Evolutionary conservation across 2,329 filamentous ascomycete genomes (phyloP), one percentile per base, ranked within the genome.

Genomic region (Phoma sp.): DNA sequence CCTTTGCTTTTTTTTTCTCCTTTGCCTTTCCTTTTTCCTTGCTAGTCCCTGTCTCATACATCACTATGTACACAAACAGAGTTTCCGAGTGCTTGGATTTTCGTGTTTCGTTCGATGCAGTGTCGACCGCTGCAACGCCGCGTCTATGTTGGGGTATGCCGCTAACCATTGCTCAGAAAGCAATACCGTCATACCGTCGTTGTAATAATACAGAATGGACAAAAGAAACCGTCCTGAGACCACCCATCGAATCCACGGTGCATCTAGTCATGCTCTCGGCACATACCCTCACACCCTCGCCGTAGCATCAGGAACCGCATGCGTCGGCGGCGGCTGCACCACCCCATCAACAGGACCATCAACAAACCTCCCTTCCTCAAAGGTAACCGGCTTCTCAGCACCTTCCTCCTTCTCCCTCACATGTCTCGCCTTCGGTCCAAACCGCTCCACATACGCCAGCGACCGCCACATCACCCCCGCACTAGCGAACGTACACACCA

Each of bases 401-500:
- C 33, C 58, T 29, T 62, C 57, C 14, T 54, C 67, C 39, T 43
- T 53, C 15, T 28, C 20, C 4, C 69, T 64, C 2, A 73, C 74
- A 33, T 77, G 76, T 7, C 62, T 70, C 7, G 74, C 74, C 56
- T 74, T 75, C 3, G 76, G 74, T 2, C 77, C 76, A 32, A 67
- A 65, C 20, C 63, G 53, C 36, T 77, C 76, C 47, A 74, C 74
- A 54, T 79, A 73, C 12, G 61, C 56, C 48, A 77, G 65, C n/a
- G 68, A 72, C 12, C 66, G 57, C 69, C 74, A 78, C 21, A 79
- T 61, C 2, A 79, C 50, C 15, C 72, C 62, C 15, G 74, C 75
- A 60, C 77, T 80, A 5, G 76, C 76, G 49, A 82, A 74, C 0
- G 81, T 81, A 14, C 74, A 76, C 1, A 83, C 52, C 62, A 78